These are phyloP conservation scores for Xylaria sp. DNA, from an alignment of 2,329 filamentous ascomycete genomes.

Conservation along the genomic window DNA sequence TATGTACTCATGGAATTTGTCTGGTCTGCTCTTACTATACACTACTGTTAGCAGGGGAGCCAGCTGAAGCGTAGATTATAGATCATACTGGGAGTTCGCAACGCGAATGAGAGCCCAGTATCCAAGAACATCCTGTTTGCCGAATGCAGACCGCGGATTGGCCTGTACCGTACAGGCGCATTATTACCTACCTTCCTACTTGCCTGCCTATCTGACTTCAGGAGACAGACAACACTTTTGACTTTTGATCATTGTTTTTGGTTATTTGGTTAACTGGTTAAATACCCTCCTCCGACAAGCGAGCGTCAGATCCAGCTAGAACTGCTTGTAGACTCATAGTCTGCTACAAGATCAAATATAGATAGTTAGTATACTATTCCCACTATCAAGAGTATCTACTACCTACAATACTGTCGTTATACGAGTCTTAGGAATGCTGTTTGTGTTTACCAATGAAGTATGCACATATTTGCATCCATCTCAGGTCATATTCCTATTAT, in stretches of 20 bases:
- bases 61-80: neutral
- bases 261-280: slow-evolving; percentile 18
- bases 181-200: neutral
- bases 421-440: neutral
- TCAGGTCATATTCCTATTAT: no score
- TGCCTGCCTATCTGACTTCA: neutral
- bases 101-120: neutral
- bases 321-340: neutral
- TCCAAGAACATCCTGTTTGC: neutral
- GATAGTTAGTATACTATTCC: neutral
- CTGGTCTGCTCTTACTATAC: neutral
- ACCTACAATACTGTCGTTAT: neutral
- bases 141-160: slow-evolving; percentile 1
- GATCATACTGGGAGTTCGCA: no score
- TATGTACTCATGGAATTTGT: neutral
- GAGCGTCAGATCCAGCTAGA: neutral
- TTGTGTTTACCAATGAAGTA: neutral
- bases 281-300: slow-evolving; percentile 2
- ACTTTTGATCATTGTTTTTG: slow-evolving; percentile 2
- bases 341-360: neutral
- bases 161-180: neutral
- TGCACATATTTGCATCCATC: neutral
- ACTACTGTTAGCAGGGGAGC: neutral
- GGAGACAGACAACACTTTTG: no score
- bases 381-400: neutral